Base-by-base conservation (phyloP, 1,139 yeast species). In the Geotrichum siamense region DNA sequence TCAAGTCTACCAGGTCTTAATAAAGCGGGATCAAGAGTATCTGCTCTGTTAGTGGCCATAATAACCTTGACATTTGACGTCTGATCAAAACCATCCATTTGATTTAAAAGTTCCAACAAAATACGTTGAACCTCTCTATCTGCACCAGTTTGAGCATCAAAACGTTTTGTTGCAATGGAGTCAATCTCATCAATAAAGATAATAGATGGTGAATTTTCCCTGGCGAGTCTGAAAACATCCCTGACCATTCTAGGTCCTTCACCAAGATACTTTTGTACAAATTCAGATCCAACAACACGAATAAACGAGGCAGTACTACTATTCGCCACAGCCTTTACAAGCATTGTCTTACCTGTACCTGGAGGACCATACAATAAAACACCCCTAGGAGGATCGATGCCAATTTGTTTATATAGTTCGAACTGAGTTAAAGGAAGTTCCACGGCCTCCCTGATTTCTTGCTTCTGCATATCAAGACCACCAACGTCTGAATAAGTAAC, bases 201-300 rank as follows among this genome's bases (percentile, higher is more conserved):
- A 59, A 91, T 93, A 12, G 96, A 78, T 9, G 99, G 99, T 0
- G 96, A 78, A 68, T 93, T 91, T 62, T 93, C 99, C 58, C 98
- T 77, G 2, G 99, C 99, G 53, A 93, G 74, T 60, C 97, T 75
- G 70, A 93, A 93, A 38, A 91, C 97, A 63, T 93, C 98, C 66
- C 98, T 81, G 31, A 91, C 98, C 97, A 93, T 91, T 69, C 99
- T 78, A 49, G 98, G 97, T 57, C 99, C 98, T 69, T 93, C 99
- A 64, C 99, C 99, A 47, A 93, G 75, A 63, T 93, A 93, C 65
- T 93, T 93, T 64, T 93, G 98, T 45, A 93, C 97, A 62, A 93
- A 91, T 64, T 93, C 99, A 0, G 97, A 89, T 44, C 98, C 98
- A 55, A 87, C 93, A 27, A 93, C 95, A 64, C 98, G 82, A 55